Conservation (phyloP, 1,284 basidiomycete genomes). For the Ceratobasidium sp. region DNA sequence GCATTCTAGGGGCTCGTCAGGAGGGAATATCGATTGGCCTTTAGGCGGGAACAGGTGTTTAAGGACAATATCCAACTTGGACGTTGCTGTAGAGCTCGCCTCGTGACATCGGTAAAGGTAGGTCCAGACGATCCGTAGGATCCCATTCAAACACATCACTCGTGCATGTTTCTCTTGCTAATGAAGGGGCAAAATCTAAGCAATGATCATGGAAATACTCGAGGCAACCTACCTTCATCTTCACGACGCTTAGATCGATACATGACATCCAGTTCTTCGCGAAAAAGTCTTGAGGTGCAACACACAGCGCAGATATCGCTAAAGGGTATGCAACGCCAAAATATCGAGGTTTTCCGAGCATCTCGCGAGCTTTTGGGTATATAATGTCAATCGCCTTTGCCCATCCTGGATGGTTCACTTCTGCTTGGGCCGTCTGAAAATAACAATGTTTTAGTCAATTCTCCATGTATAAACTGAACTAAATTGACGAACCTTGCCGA, state of each 20-base stretch:
- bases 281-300: constrained; percentile 88
- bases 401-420: constrained; percentile 96
- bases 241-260: constrained; percentile 76
- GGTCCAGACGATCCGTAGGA: constrained; percentile 89
- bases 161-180: constrained; percentile 80
- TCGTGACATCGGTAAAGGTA: constrained; percentile 95
- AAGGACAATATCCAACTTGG: constrained; percentile 81
- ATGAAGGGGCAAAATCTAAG: not conserved
- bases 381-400: constrained; percentile 89
- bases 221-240: constrained; percentile 73
- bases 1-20: constrained; percentile 80
- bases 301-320: constrained; percentile 84
- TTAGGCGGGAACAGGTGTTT: constrained; percentile 84
- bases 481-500: constrained; percentile 75
- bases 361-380: constrained; percentile 83
- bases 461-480: constrained; percentile 23
- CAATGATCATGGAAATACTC: not conserved
- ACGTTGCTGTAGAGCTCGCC: constrained; percentile 77
- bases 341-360: constrained; percentile 91
- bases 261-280: constrained; percentile 81
- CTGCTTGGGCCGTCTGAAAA: constrained; percentile 87
- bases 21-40: constrained; percentile 69
- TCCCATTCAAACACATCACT: constrained; percentile 81
- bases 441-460: constrained; percentile 20
- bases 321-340: constrained; percentile 91